A percentile compares a stretch with the other conserved stretches of the same genome.
These are phyloP conservation scores for Ottelia alismoides DNA, from an alignment of 106 monocot genomes.

Conservation along the genomic window DNA sequence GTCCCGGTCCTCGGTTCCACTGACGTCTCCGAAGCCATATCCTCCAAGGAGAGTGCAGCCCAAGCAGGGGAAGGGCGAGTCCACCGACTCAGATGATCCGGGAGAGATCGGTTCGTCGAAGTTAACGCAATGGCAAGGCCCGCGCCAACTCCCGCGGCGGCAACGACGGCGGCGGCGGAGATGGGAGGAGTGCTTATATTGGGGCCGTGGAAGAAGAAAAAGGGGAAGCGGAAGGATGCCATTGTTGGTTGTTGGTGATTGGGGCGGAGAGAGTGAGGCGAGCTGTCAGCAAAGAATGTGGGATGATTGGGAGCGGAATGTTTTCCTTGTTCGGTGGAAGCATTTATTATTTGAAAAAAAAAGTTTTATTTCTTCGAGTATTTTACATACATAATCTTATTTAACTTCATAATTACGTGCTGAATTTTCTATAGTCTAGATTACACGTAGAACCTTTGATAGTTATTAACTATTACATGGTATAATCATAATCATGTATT, in stretches of 20 bases:
- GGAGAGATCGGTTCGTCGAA: conserved; percentile 1
- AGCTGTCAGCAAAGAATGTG: not conserved
- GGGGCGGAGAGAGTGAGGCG: not conserved
- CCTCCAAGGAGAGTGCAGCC: conserved; percentile 42
- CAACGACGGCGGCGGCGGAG: conserved; percentile 15
- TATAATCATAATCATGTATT: too few species aligned
- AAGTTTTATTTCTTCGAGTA: too few species aligned
- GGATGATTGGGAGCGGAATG: not conserved
- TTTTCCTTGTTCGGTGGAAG: too few species aligned
- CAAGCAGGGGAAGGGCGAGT: conserved; percentile 17
- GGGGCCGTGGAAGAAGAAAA: conserved; percentile 16
- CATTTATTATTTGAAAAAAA: too few species aligned
- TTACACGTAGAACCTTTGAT: too few species aligned
- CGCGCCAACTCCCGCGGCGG: conserved; percentile 24
- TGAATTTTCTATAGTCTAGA: too few species aligned
- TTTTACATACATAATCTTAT: too few species aligned
- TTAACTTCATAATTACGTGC: too few species aligned
- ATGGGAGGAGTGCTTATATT: not conserved
- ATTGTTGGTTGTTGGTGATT: conserved; percentile 2
- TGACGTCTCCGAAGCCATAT: conserved; percentile 8
- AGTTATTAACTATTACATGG: too few species aligned
- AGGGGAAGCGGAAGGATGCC: conserved; percentile 54
- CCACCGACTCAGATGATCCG: not conserved
- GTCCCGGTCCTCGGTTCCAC: conserved; percentile 63
- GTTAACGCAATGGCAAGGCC: conserved; percentile 22